Conservation (phyloP, 2,329 filamentous ascomycete genomes). For the Diplodia scrobiculata region DNA sequence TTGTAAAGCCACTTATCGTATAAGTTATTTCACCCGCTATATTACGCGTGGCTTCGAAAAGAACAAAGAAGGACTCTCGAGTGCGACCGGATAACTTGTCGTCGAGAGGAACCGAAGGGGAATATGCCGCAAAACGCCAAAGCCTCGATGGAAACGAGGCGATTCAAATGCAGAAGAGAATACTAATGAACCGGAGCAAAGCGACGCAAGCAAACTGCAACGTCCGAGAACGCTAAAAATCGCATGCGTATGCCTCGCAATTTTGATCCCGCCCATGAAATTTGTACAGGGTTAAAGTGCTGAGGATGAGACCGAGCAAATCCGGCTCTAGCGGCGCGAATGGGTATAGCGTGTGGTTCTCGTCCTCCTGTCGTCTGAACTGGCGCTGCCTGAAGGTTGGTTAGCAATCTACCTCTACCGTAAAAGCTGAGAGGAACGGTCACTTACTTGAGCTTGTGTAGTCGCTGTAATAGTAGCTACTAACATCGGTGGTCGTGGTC, state of each 20-base stretch:
- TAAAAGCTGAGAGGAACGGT: background rate
- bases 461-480: constrained; percentile 48
- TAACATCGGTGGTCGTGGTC: constrained; percentile 41
- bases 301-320: background rate
- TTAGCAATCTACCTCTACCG: constrained; percentile 30
- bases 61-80: background rate
- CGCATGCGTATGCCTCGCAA: background rate
- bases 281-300: constrained; percentile 19
- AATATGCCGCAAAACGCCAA: constrained; percentile 20
- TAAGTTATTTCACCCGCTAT: constrained; percentile 1
- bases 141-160: constrained; percentile 5
- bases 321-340: constrained; percentile 28
- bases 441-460: constrained; percentile 54
- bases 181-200: background rate
- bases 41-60: constrained; percentile 20
- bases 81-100: background rate
- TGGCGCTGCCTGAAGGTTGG: constrained; percentile 47
- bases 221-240: background rate
- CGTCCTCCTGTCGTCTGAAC: constrained; percentile 48
- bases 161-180: constrained; percentile 15
- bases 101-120: background rate
- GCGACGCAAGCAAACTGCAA: constrained; percentile 4
- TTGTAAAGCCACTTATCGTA: constrained; percentile 1
- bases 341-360: constrained; percentile 42
- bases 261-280: background rate